These are phyloP conservation scores for sorghum (Sorghum bicolor) DNA, from an alignment of 176 grass and related monocot genomes.

Conservation along the genomic window Sorghum_bicolor_NCBIv3 NC_012872.2:57764001-57764500, in stretches of 20 bases:
- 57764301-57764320: conserved; percentile 19
- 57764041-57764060: too few relatives aligned
- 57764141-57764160: conserved; percentile 9
- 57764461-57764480: conserved; percentile 18
- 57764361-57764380: neutral
- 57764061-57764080: too few relatives aligned
- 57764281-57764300: neutral
- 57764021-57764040: too few relatives aligned
- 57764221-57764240: neutral
- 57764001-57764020: too few relatives aligned
- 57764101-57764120: neutral
- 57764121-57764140: neutral
- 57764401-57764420: neutral
- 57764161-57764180: conserved; percentile 12
- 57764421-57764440: neutral
- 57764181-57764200: neutral
- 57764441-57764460: neutral
- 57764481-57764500: neutral
- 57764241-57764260: conserved; percentile 7
- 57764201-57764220: neutral
- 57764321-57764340: conserved; percentile 37
- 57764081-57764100: too few relatives aligned
- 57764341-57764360: conserved; percentile 24
- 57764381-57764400: neutral
- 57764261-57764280: conserved; percentile 5